Evolutionary conservation across 2,329 filamentous ascomycete species (phyloP), one percentile per base, ranked within the genome.

Genomic region (Aureobasidium pullulans): DNA sequence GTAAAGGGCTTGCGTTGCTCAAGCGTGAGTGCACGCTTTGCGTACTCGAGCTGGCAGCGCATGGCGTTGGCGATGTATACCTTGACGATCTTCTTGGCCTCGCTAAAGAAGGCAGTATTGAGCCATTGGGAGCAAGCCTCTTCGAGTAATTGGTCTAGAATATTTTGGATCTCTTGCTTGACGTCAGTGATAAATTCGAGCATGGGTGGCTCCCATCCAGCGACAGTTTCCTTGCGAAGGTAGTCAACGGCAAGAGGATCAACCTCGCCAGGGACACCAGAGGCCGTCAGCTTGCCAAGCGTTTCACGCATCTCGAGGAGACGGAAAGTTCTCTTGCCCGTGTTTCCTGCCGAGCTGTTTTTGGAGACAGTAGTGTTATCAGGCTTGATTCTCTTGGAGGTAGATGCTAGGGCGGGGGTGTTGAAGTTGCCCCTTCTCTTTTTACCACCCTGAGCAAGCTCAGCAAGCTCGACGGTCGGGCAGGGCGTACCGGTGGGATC

Each of bases 1-100:
- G 73, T 71, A n/a, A 74, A 69, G 0, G 75, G 71, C 2, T 71
- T 72, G 44, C 69, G 65, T 0, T 44, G 62, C 57, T 77, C 74
- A 5, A 71, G 66, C 0, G 58, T 59, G 0, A 76, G 61, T 0
- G 67, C 63, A 13, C 72, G 50, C 0, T 54, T 23, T 0, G 71
- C 66, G 61, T 68, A 65, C 0, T 62, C 62, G 0, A 40, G 61
- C 0, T 73, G 69, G 32, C 70, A 62, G 1, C 59, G 47, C 7
- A 74, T 60, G 29, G 71, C 66, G 1, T 62, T 42, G 0, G 62
- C 60, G 0, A 76, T 44, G 28, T 73, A 64, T 0, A 59, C 47
- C 1, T 67, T 50, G 0, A 73, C 57, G n/a, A 73, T 67, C 0
- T 62, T 52, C 34, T 60, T 62, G 0, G 68, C 64, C 9, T 67